Conservation (phyloP, 208 protist genomes). For the Trypanosoma rangeli region DNA sequence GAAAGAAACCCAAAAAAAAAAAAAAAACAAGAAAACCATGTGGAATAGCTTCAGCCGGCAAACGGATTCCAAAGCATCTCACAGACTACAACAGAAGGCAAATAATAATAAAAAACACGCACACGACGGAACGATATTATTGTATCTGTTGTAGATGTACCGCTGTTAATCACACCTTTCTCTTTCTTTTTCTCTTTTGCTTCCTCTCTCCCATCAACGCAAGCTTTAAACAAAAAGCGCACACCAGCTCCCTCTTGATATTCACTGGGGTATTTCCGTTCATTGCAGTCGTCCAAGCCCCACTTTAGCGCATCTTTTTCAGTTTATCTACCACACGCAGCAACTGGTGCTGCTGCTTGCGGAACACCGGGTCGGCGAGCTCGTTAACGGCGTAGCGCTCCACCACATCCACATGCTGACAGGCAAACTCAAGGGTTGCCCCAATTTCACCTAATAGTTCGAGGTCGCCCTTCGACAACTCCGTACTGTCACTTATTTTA, state of each 20-base stretch:
- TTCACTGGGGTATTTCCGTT: not conserved
- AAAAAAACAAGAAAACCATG: not conserved
- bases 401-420: conserved; percentile 25
- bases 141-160: not conserved
- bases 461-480: conserved; percentile 19
- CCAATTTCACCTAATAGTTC: conserved; percentile 26
- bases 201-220: not conserved
- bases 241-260: not conserved
- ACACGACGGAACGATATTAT: not conserved
- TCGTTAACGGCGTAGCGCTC: conserved; percentile 30
- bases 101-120: not conserved
- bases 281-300: not conserved
- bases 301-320: conserved; percentile 10
- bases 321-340: conserved; percentile 23
- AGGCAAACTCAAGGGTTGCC: conserved; percentile 25
- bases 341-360: conserved; percentile 19
- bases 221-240: not conserved
- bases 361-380: conserved; percentile 17
- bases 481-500: not conserved
- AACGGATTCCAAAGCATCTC: not conserved
- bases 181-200: conserved; percentile 2
- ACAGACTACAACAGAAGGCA: not conserved
- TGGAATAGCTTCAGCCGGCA: not conserved
- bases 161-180: not conserved
- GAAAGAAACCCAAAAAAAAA: not conserved